Evolutionary conservation across 2,329 filamentous ascomycete genomes (phyloP).

Genomic region (Colletotrichum orbiculare): DNA sequence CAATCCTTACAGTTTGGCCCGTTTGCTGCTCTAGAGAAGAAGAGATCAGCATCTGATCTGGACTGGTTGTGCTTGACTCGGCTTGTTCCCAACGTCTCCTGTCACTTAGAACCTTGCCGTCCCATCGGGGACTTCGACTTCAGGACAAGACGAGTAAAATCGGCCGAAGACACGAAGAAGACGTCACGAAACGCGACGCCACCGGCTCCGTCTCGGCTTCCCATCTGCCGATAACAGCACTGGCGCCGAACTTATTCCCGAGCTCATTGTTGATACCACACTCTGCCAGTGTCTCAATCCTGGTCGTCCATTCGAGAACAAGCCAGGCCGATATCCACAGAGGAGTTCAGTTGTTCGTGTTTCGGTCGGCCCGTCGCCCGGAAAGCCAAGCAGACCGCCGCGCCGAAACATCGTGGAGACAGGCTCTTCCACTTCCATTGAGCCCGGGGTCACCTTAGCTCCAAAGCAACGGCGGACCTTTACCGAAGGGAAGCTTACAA

Average conservation of each 20-base stretch:
- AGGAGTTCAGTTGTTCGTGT: background rate
- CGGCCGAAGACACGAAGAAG: background rate
- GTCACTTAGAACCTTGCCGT: slow-evolving; percentile 5
- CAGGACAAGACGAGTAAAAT: slow-evolving; percentile 2
- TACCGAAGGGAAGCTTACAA: slow-evolving; percentile 25
- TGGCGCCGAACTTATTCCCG: background rate
- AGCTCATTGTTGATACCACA: background rate
- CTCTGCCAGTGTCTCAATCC: background rate
- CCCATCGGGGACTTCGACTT: background rate
- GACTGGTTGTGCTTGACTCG: slow-evolving; percentile 9
- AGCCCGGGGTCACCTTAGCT: slow-evolving; percentile 9
- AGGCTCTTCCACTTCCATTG: background rate
- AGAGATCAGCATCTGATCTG: slow-evolving; percentile 4
- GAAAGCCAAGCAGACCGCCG: slow-evolving; percentile 4
- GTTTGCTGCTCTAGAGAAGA: background rate
- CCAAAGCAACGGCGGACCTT: slow-evolving; percentile 10
- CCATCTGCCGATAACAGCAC: slow-evolving; percentile 5
- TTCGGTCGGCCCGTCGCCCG: slow-evolving; percentile 13
- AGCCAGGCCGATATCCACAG: background rate
- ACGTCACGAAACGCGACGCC: slow-evolving; percentile 27
- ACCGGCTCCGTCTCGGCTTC: slow-evolving; percentile 35
- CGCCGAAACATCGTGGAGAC: background rate
- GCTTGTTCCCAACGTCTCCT: background rate
- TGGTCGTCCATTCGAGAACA: background rate
- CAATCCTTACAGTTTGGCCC: background rate